Evolutionary conservation across 2,329 filamentous ascomycete species (phyloP).

Genomic region (Fusarium mexicanum): DNA sequence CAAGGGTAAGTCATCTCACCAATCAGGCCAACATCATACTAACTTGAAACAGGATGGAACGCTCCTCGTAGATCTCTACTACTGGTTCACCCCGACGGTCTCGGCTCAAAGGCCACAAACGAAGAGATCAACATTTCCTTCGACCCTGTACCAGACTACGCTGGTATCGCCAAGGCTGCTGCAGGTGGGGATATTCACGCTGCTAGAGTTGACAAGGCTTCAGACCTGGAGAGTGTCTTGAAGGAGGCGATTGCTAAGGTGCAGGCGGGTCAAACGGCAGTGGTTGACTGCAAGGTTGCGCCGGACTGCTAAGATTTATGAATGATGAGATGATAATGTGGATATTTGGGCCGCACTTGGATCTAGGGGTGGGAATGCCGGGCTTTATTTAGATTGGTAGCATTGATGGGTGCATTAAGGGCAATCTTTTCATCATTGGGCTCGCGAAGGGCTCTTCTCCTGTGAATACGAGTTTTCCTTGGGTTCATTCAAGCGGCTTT

Average conservation of each 20-base stretch:
- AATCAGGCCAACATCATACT: background rate
- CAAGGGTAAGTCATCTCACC: conserved; percentile 52
- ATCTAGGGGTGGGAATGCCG: background rate
- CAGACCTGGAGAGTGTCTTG: conserved; percentile 58
- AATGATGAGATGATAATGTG: conserved; percentile 15
- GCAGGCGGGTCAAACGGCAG: conserved; percentile 60
- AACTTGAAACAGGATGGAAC: conserved; percentile 61
- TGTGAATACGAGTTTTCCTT: background rate
- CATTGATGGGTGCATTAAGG: conserved; percentile 17
- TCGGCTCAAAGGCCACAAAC: conserved; percentile 64
- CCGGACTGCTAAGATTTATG: conserved; percentile 51
- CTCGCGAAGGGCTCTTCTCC: no score
- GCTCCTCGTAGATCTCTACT: conserved; percentile 66
- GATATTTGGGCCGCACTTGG: background rate
- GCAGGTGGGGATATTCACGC: conserved; percentile 64
- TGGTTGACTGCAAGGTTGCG: conserved; percentile 63
- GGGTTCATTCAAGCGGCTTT: background rate
- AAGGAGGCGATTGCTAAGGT: conserved; percentile 62
- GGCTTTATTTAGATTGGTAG: conserved; percentile 1
- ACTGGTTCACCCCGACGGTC: conserved; percentile 67
- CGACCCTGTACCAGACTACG: conserved; percentile 65
- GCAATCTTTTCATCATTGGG: background rate
- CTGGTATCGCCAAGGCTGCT: conserved; percentile 69
- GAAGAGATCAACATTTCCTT: conserved; percentile 72
- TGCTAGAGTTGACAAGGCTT: conserved; percentile 57